phyloP scores from a whole-genome alignment of 345 rosid species.

The Erysimum cheiranthoides region DNA sequence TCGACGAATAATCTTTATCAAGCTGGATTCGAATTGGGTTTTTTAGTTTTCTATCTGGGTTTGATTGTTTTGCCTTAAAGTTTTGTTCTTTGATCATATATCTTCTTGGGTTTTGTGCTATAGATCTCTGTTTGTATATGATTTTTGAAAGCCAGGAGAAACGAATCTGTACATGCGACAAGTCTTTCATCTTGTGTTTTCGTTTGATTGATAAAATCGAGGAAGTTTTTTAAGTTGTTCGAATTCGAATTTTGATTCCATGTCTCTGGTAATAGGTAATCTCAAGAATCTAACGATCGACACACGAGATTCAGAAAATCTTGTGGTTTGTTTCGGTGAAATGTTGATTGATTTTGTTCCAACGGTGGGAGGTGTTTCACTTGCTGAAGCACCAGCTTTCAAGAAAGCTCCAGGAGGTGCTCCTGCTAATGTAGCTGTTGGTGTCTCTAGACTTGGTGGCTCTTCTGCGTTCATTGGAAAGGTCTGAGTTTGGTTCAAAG shows the following conservation, averaged over 20 bases:
- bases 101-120: conserved; percentile 26
- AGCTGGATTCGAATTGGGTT: conserved; percentile 36
- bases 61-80: conserved; percentile 27
- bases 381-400: conserved; percentile 96
- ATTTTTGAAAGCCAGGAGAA: neutral
- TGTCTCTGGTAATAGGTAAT: conserved; percentile 42
- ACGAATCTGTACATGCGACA: conserved; percentile 3
- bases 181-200: conserved; percentile 22
- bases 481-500: conserved; percentile 49
- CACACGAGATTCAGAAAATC: conserved; percentile 41
- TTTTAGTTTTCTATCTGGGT: conserved; percentile 31
- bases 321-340: conserved; percentile 92
- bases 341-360: conserved; percentile 98
- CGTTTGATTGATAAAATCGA: neutral
- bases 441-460: conserved; percentile 87
- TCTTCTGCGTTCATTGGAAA: conserved; percentile 95
- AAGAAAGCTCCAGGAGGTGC: conserved; percentile 99
- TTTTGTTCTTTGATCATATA: conserved; percentile 33
- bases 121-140: conserved; percentile 33
- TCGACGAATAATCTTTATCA: neutral
- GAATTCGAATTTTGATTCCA: neutral
- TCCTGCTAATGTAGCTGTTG: conserved; percentile 99
- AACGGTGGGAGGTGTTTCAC: conserved; percentile 81
- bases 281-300: conserved; percentile 43
- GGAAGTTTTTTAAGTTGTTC: conserved; percentile 14